phyloP scores from a whole-genome alignment of 1,284 basidiomycete species.

The Sporisorium exsertum region DNA sequence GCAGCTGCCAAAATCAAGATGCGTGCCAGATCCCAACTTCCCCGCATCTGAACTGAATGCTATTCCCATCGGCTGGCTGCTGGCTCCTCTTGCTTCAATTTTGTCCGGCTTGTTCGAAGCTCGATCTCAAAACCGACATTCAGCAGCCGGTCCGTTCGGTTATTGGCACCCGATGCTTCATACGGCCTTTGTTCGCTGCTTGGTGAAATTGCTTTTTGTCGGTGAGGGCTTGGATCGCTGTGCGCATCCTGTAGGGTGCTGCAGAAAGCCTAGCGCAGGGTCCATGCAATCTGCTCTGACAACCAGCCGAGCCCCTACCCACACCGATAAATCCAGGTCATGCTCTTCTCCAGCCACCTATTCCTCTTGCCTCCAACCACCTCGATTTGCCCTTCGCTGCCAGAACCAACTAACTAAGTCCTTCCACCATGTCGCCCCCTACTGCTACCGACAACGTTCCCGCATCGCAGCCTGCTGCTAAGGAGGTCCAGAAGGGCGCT shows the following conservation, averaged over 20 bases:
- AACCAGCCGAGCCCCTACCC: background rate
- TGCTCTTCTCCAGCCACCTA: background rate
- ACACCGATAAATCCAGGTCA: background rate
- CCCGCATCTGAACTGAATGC: background rate
- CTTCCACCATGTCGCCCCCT: constrained; percentile 36
- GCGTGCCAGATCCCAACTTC: background rate
- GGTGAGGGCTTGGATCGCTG: too few species aligned
- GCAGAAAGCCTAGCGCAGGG: background rate
- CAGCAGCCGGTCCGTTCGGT: background rate
- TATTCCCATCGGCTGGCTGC: too few species aligned
- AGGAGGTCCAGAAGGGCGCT: constrained; percentile 54
- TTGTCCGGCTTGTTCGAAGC: background rate
- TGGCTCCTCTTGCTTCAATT: background rate
- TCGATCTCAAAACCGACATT: background rate
- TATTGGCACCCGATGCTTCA: background rate
- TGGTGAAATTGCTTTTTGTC: too few species aligned
- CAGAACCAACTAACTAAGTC: background rate
- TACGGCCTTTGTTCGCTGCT: too few species aligned
- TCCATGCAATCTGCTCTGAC: background rate
- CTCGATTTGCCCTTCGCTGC: background rate
- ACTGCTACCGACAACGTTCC: constrained; percentile 49
- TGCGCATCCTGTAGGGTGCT: background rate
- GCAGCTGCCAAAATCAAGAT: too few species aligned
- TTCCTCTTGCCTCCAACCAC: background rate
- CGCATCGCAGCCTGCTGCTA: constrained; percentile 40